These are phyloP conservation scores for Mycena indigotica DNA, from an alignment of 768 basidiomycete species.

Conservation along the genomic window DNA sequence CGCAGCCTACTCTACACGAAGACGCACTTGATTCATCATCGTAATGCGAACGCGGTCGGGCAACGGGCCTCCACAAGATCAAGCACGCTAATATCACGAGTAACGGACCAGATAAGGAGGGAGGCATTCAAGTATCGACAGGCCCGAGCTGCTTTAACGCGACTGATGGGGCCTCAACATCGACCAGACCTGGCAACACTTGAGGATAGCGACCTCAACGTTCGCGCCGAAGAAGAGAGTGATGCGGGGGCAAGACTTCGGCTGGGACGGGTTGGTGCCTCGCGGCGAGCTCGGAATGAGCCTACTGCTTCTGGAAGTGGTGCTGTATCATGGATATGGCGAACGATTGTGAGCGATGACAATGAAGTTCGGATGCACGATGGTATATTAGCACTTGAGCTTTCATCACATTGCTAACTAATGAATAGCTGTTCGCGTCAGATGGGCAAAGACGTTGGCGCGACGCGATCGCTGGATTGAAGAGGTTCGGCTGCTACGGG, in stretches of 20 bases:
- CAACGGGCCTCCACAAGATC: slow-evolving; percentile 6
- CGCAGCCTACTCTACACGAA: slow-evolving; percentile 7
- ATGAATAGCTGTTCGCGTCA: slow-evolving; percentile 18
- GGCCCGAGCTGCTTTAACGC: neutral
- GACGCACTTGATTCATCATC: slow-evolving; percentile 4
- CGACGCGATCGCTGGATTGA: too few species aligned
- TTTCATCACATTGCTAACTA: neutral
- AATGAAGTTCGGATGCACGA: slow-evolving; percentile 10
- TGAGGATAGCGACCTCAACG: neutral
- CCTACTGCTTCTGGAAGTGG: neutral
- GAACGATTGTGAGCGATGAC: neutral
- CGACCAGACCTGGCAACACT: neutral
- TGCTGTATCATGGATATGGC: slow-evolving; percentile 17
- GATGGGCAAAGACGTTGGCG: slow-evolving; percentile 25
- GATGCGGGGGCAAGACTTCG: slow-evolving; percentile 3
- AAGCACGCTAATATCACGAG: neutral
- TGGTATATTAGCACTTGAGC: neutral
- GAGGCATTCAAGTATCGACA: slow-evolving; percentile 2
- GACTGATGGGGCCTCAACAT: neutral
- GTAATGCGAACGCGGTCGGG: slow-evolving; percentile 1
- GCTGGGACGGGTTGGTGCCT: slow-evolving; percentile 6
- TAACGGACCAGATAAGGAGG: slow-evolving; percentile 4
- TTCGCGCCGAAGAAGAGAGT: slow-evolving; percentile 6
- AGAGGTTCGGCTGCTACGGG: too few species aligned
- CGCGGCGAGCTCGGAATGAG: neutral